Evolutionary conservation across 352 stramenopile genomes (phyloP).

Genomic region (Pythium monospermum): DNA sequence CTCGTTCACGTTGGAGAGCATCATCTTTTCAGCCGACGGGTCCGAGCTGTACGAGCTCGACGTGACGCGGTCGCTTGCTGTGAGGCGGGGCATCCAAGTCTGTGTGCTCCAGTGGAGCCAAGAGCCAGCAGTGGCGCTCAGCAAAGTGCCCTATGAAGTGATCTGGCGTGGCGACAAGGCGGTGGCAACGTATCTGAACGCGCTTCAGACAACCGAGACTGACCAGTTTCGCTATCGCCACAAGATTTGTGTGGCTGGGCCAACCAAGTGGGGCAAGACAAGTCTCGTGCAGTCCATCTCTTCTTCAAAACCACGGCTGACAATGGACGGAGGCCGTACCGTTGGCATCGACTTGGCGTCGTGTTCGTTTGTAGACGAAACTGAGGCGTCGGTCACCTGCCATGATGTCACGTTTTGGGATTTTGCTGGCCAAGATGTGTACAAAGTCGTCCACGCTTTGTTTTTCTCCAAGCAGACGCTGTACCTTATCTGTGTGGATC

Average conservation of each 20-base stretch:
- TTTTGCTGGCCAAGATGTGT: slow-evolving; percentile 14
- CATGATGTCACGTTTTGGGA: slow-evolving; percentile 15
- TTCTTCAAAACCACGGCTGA: background rate
- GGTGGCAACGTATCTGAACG: slow-evolving; percentile 9
- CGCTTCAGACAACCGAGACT: background rate
- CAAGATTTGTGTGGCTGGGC: slow-evolving; percentile 22
- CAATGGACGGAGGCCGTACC: background rate
- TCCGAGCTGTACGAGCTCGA: too few species aligned
- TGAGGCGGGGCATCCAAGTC: background rate
- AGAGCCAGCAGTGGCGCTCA: background rate
- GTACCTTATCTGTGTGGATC: slow-evolving; percentile 17
- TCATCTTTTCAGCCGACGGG: too few species aligned
- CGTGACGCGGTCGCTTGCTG: too few species aligned
- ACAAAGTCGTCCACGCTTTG: slow-evolving; percentile 5
- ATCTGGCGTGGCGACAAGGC: slow-evolving; percentile 4
- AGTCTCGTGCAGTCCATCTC: slow-evolving; percentile 24
- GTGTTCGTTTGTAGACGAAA: slow-evolving; percentile 6
- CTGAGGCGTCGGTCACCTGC: background rate
- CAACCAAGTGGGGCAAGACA: slow-evolving; percentile 24
- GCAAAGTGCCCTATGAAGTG: slow-evolving; percentile 9
- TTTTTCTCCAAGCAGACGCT: slow-evolving; percentile 13
- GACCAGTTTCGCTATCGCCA: slow-evolving; percentile 7
- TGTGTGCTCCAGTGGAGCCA: background rate
- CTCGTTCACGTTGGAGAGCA: too few species aligned
- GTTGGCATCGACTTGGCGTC: slow-evolving; percentile 25